A percentile compares a stretch with the other conserved stretches of the same genome.
Evolutionary conservation across 2,329 filamentous ascomycete genomes (phyloP).

Genomic region (Acrocalymma vagum): DNA sequence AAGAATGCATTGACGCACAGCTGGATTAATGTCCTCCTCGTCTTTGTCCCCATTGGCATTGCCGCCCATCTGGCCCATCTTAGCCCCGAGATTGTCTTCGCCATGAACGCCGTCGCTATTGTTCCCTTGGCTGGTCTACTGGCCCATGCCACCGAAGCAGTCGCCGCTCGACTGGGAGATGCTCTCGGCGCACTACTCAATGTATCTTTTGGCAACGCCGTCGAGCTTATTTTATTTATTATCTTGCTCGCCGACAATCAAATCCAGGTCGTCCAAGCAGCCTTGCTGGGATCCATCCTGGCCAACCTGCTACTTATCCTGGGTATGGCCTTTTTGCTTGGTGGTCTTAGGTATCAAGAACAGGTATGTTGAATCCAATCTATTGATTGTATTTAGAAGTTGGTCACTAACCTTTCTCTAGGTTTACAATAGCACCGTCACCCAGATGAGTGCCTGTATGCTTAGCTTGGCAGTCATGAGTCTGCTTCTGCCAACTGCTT

Average conservation of each 20-base stretch:
- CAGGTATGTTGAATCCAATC: constrained; percentile 62
- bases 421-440: constrained; percentile 95
- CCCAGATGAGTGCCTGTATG: constrained; percentile 94
- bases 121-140: constrained; percentile 60
- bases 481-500: constrained; percentile 87
- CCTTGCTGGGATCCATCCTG: constrained; percentile 86
- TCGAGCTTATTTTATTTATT: constrained; percentile 61
- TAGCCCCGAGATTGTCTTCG: constrained; percentile 56
- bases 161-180: constrained; percentile 58
- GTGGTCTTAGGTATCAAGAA: constrained; percentile 86
- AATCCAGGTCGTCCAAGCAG: constrained; percentile 91
- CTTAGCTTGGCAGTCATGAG: constrained; percentile 91
- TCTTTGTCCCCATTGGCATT: constrained; percentile 83
- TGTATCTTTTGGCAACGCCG: constrained; percentile 62
- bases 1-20: constrained; percentile 73
- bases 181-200: constrained; percentile 60
- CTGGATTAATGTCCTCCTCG: constrained; percentile 78
- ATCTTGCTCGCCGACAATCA: constrained; percentile 66
- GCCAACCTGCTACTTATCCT: constrained; percentile 88
- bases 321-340: constrained; percentile 90
- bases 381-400: too few relatives aligned
- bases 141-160: constrained; percentile 59
- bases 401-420: constrained; percentile 46
- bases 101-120: constrained; percentile 61
- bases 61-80: constrained; percentile 60